Conservation (phyloP, 805 yeast species). For the Hyphopichia homilentoma region DNA sequence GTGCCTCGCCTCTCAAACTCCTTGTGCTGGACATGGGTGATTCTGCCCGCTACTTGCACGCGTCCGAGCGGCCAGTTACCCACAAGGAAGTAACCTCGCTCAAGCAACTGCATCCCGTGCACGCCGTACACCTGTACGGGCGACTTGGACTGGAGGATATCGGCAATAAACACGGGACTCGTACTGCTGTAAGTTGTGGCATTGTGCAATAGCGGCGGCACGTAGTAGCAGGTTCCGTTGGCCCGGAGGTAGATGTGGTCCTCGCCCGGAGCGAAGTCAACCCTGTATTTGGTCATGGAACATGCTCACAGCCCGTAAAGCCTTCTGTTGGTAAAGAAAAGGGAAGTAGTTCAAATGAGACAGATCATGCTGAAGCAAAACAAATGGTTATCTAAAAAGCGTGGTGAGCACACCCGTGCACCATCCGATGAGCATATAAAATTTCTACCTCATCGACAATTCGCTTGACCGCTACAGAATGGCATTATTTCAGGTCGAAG, state of each 20-base stretch:
- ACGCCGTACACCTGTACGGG: constrained; percentile 1
- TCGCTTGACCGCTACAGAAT: too few relatives aligned
- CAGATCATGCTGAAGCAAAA: too few relatives aligned
- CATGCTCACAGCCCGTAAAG: too few relatives aligned
- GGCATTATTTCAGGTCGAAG: constrained; percentile 77
- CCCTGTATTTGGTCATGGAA: constrained; percentile 1
- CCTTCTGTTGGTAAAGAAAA: too few relatives aligned
- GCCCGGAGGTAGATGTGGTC: constrained; percentile 28
- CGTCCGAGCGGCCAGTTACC: constrained; percentile 32
- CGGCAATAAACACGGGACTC: constrained; percentile 27
- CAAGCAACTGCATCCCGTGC: not conserved
- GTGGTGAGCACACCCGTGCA: too few relatives aligned
- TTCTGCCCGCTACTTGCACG: constrained; percentile 23
- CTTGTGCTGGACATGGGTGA: constrained; percentile 19
- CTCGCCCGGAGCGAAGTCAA: constrained; percentile 34
- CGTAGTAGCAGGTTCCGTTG: constrained; percentile 21
- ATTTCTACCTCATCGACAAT: too few relatives aligned
- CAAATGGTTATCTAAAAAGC: too few relatives aligned
- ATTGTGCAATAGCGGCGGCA: constrained; percentile 31
- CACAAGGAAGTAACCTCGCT: constrained; percentile 12
- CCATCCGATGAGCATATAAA: too few relatives aligned
- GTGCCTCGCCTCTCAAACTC: constrained; percentile 6
- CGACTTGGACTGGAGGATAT: constrained; percentile 15
- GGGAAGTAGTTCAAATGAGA: too few relatives aligned
- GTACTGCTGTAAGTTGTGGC: constrained; percentile 20